Evolutionary conservation across 495 filamentous ascomycete genomes (phyloP).

Genomic region (Hypoxylon rickii): DNA sequence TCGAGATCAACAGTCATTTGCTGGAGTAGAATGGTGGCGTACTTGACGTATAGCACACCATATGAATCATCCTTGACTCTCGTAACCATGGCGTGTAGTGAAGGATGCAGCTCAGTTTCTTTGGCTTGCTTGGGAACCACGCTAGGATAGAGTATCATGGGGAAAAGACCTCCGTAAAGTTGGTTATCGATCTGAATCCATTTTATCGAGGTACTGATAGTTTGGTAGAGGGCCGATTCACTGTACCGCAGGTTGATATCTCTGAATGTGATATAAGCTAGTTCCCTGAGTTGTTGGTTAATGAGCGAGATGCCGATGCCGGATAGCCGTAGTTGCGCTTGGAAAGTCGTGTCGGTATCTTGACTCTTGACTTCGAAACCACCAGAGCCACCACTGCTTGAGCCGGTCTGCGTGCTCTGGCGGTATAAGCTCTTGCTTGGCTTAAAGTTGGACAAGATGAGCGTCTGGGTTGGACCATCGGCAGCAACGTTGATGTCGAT

Average conservation of each 20-base stretch:
- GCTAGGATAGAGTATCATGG: conserved; percentile 94
- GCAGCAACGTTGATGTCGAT: conserved; percentile 96
- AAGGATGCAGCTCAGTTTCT: conserved; percentile 96
- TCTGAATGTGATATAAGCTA: conserved; percentile 91
- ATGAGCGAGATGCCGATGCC: conserved; percentile 93
- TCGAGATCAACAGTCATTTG: conserved; percentile 98
- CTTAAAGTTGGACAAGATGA: conserved; percentile 94
- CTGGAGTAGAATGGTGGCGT: conserved; percentile 89
- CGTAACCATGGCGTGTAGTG: conserved; percentile 87
- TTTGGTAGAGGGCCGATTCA: conserved; percentile 92
- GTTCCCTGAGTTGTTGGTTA: conserved; percentile 87
- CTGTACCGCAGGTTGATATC: conserved; percentile 90
- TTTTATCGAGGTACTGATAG: conserved; percentile 83
- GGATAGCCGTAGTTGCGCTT: conserved; percentile 81
- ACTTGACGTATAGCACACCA: conserved; percentile 97
- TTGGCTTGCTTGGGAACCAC: conserved; percentile 98
- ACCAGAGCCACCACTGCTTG: conserved; percentile 52
- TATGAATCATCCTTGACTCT: conserved; percentile 98
- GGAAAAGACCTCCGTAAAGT: conserved; percentile 96
- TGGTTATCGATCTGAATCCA: conserved; percentile 99
- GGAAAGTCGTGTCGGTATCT: conserved; percentile 85
- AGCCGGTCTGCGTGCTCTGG: conserved; percentile 70
- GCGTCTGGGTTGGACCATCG: conserved; percentile 90
- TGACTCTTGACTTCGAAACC: conserved; percentile 93
- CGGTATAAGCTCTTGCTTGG: conserved; percentile 92